phyloP scores from a whole-genome alignment of 768 basidiomycete species.

The Tricholomella constricta region DNA sequence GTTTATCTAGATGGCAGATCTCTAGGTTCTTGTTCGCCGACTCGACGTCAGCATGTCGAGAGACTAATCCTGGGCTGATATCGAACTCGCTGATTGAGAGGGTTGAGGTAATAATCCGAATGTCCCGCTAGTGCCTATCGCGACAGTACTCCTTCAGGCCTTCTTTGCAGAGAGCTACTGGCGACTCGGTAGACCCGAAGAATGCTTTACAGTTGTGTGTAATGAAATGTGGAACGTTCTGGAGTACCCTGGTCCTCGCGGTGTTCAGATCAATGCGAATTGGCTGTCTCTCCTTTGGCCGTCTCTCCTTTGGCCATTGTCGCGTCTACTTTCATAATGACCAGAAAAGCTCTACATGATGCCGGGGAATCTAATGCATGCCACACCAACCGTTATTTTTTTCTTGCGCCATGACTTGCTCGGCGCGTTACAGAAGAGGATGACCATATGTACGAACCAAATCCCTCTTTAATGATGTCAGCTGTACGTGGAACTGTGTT shows the following conservation, averaged over 20 bases:
- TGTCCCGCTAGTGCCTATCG: slow-evolving; percentile 33
- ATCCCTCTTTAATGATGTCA: slow-evolving; percentile 35
- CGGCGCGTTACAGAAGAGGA: slow-evolving; percentile 49
- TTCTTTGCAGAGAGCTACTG: slow-evolving; percentile 52
- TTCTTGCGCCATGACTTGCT: slow-evolving; percentile 44
- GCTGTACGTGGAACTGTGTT: slow-evolving; percentile 49
- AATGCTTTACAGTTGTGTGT: slow-evolving; percentile 47
- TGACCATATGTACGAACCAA: slow-evolving; percentile 38
- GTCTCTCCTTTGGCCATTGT: slow-evolving; percentile 50
- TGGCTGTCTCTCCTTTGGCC: slow-evolving; percentile 57
- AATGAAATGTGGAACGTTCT: slow-evolving; percentile 49
- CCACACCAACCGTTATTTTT: slow-evolving; percentile 35
- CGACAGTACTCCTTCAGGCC: slow-evolving; percentile 35
- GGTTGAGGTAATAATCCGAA: slow-evolving; percentile 35
- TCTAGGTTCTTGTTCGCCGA: no score
- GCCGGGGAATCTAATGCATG: slow-evolving; percentile 2
- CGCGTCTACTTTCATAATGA: slow-evolving; percentile 37
- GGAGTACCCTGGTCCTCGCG: slow-evolving; percentile 29
- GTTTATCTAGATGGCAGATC: no score
- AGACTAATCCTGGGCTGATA: slow-evolving; percentile 23
- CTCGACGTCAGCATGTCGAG: slow-evolving; percentile 30
- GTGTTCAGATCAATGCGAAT: slow-evolving; percentile 46
- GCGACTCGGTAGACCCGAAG: slow-evolving; percentile 52
- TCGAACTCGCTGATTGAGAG: slow-evolving; percentile 21
- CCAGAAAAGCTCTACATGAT: neutral